Percentiles rank a stretch among this genome's conserved stretches.
These are phyloP conservation scores for Antitrichia curtipendula DNA, from an alignment of 225 moss, liverwort and hornwort genomes.

Conservation along the genomic window DNA sequence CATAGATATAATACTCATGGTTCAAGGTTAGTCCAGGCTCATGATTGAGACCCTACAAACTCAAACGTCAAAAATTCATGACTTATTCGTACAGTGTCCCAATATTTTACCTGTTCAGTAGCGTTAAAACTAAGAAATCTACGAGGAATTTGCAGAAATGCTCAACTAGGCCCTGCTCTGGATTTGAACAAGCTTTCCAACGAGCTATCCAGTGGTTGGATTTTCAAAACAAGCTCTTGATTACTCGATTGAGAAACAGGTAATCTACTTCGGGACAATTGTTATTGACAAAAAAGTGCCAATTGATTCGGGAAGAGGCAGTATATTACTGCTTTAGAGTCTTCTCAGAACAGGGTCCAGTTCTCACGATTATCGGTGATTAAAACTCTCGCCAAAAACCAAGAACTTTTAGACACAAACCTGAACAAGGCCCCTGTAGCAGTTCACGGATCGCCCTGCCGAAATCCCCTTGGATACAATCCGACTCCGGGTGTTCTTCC, in stretches of 20 bases:
- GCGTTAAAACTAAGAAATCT: neutral
- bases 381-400: neutral
- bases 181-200: neutral
- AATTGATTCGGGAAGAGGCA: neutral
- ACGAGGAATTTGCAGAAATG: neutral
- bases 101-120: neutral
- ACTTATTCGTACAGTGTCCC: neutral
- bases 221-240: neutral
- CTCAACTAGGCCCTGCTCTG: neutral
- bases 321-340: too few relatives aligned
- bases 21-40: neutral
- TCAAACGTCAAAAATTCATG: neutral
- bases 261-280: neutral
- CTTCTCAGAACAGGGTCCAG: neutral
- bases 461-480: conserved; percentile 96
- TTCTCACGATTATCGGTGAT: neutral
- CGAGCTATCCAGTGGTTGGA: neutral
- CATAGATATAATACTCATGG: neutral
- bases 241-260: neutral
- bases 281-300: too few relatives aligned
- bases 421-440: conserved; percentile 95
- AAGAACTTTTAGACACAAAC: neutral
- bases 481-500: conserved; percentile 82
- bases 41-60: neutral
- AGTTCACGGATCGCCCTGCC: conserved; percentile 76